Evolutionary conservation across 2,329 filamentous ascomycete genomes (phyloP).

Genomic region (Phyllosticta capitalensis): DNA sequence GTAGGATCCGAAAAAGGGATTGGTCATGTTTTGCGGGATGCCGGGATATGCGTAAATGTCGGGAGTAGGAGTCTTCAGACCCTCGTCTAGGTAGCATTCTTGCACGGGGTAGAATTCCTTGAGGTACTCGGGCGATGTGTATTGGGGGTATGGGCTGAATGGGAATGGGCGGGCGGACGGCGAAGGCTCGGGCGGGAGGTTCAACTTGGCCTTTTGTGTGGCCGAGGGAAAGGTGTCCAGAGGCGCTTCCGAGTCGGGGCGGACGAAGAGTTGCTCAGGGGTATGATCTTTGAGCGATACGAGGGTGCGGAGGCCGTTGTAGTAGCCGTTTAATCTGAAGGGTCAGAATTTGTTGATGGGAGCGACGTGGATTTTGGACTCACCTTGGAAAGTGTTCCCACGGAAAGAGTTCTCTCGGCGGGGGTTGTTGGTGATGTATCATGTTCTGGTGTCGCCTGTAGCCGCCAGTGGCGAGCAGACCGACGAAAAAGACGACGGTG

Average conservation of each 20-base stretch:
- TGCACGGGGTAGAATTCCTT: slow-evolving; percentile 44
- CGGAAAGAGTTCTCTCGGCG: slow-evolving; percentile 27
- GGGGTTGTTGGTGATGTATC: slow-evolving; percentile 11
- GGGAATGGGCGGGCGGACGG: slow-evolving; percentile 25
- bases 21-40: slow-evolving; percentile 39
- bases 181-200: slow-evolving; percentile 23
- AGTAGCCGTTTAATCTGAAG: slow-evolving; percentile 36
- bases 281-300: slow-evolving; percentile 33
- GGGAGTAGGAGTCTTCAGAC: slow-evolving; percentile 43
- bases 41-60: slow-evolving; percentile 56
- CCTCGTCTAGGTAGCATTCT: slow-evolving; percentile 53
- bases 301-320: slow-evolving; percentile 39
- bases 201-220: slow-evolving; percentile 6
- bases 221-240: slow-evolving; percentile 25
- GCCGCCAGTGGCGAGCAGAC: slow-evolving; percentile 33
- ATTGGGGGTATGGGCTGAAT: slow-evolving; percentile 39
- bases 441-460: slow-evolving; percentile 26
- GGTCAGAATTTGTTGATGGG: neutral
- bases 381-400: slow-evolving; percentile 38
- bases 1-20: slow-evolving; percentile 41
- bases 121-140: slow-evolving; percentile 33
- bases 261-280: slow-evolving; percentile 36
- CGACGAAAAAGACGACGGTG: slow-evolving; percentile 31
- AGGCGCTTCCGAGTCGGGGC: slow-evolving; percentile 27
- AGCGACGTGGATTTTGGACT: slow-evolving; percentile 12